phyloP scores from a whole-genome alignment of 345 rosid species.

The Reutealis trisperma region DNA sequence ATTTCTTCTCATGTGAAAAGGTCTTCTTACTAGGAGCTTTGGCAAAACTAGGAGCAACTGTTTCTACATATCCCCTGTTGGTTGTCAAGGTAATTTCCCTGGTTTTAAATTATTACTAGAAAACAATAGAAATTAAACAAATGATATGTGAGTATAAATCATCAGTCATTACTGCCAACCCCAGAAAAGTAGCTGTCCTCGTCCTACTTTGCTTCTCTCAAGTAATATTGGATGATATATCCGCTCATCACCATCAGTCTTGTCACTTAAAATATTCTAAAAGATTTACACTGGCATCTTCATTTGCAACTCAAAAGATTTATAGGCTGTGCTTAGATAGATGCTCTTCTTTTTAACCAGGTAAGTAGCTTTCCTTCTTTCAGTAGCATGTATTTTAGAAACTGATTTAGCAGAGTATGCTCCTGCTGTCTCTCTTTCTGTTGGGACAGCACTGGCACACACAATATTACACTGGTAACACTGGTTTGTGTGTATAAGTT shows the following conservation, averaged over 20 bases:
- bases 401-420: background rate
- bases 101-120: background rate
- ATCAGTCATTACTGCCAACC: background rate
- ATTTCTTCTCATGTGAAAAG: conserved; percentile 27
- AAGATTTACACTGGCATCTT: conserved; percentile 1
- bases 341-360: background rate
- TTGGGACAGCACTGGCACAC: background rate
- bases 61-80: conserved; percentile 61
- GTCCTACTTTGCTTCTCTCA: background rate
- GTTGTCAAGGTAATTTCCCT: conserved; percentile 60
- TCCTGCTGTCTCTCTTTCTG: background rate
- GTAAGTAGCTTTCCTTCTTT: background rate
- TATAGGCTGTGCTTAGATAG: background rate
- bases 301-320: background rate
- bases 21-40: conserved; percentile 65
- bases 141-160: background rate
- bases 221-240: background rate
- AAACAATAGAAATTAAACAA: background rate
- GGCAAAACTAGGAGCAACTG: conserved; percentile 74
- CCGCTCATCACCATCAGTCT: background rate
- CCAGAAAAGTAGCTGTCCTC: background rate
- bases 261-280: background rate
- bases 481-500: background rate
- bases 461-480: conserved; percentile 3
- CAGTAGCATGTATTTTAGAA: background rate